These are phyloP conservation scores for Macaranga tanarius DNA, from an alignment of 441 rosid genomes.

Conservation along the genomic window DNA sequence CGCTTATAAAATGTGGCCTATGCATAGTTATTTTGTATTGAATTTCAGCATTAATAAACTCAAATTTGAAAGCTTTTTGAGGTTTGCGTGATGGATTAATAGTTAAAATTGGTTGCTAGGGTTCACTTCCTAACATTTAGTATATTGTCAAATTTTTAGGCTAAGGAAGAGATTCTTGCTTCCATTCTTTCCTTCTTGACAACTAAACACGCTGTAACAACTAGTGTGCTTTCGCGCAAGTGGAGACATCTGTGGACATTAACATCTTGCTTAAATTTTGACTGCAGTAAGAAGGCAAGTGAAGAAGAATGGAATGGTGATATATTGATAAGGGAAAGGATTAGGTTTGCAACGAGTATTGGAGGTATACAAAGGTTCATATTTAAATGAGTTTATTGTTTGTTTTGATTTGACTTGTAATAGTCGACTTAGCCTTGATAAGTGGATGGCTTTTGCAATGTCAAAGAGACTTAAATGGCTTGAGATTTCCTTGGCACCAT, in stretches of 20 bases:
- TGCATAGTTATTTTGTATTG: no score
- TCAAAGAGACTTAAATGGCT: background rate
- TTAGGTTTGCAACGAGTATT: background rate
- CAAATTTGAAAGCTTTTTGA: no score
- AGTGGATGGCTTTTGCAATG: background rate
- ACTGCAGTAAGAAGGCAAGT: background rate
- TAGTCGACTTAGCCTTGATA: background rate
- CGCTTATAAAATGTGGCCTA: no score
- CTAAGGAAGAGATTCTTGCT: no score
- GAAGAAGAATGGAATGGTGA: background rate
- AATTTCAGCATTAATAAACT: no score
- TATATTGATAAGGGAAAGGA: background rate
- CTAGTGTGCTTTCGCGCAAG: background rate
- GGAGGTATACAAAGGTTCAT: background rate
- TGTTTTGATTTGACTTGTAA: background rate
- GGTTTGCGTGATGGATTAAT: no score
- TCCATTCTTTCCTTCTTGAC: no score
- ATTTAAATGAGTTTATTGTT: background rate
- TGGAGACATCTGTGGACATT: background rate
- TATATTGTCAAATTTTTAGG: no score
- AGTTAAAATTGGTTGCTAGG: no score
- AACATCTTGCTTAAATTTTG: background rate
- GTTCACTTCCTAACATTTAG: no score
- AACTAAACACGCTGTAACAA: no score
- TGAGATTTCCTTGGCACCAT: background rate